Conservation (phyloP, 495 filamentous ascomycete species). For the Penicillium antarcticum region DNA sequence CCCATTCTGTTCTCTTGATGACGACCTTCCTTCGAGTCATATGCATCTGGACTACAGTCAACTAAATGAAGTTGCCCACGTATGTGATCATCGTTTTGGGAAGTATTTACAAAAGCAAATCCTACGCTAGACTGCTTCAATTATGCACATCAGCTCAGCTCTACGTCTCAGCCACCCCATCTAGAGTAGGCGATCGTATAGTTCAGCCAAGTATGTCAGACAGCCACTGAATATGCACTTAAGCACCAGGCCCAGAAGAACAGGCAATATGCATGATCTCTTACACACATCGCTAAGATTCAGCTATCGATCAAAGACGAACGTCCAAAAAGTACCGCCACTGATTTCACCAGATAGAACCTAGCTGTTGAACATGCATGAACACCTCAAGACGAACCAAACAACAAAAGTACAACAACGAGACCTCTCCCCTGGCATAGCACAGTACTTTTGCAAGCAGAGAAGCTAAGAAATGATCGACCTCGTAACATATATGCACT, state of each 20-base stretch:
- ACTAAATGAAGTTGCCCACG: no score
- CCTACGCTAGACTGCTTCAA: no score
- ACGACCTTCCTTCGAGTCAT: no score
- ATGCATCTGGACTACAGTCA: no score
- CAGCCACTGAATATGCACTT: neutral
- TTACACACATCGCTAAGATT: neutral
- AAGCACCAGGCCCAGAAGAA: neutral
- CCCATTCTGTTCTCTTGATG: no score
- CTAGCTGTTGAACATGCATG: neutral
- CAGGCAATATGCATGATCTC: neutral
- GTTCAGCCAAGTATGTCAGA: no score
- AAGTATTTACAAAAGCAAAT: no score
- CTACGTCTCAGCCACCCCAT: no score
- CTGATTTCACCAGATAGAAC: neutral
- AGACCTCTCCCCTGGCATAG: neutral
- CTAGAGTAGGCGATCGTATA: no score
- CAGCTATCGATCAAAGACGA: neutral
- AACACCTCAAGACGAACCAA: neutral
- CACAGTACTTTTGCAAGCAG: slow-evolving; percentile 13
- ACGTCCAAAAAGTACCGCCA: slow-evolving; percentile 5
- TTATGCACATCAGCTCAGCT: no score
- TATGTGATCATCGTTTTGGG: no score
- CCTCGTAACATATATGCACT: slow-evolving; percentile 5
- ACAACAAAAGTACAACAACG: slow-evolving; percentile 4
- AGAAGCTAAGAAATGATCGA: slow-evolving; percentile 3